Evolutionary conservation across 2,329 filamentous ascomycete species (phyloP), one percentile per base, ranked within the genome.

Genomic region (Cadophora sp.): DNA sequence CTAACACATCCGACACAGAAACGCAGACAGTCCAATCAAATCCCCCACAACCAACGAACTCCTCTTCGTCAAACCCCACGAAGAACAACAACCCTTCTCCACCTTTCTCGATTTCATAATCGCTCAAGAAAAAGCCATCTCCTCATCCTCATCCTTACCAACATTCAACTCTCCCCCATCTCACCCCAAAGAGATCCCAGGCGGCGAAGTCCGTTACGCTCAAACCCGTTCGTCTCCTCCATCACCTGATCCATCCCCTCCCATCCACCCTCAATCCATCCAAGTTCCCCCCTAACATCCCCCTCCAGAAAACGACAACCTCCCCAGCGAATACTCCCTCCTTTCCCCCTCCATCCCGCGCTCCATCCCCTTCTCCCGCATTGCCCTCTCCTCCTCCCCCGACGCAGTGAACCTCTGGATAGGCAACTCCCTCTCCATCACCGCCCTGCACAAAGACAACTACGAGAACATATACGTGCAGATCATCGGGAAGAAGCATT

Each of bases 391-490:
- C 47, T 82, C 84, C 59, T 75, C 80, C 0, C 90, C 92, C 0
- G 92, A 96, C 70, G 92, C 92, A 16, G 85, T 93, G 68, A 96
- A 96, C 76, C 83, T 96, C 48, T 95, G 92, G 92, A 88, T 96
- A 59, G 92, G 92, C 63, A 91, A 92, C 79, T 87, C 87, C 1
- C 82, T 82, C 45, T 91, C 89, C 30, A 83, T 86, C 0, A 94
- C 92, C 0, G 89, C 90, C 0, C 78, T 94, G 63, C 93, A 96
- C 80, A 91, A 91, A 74, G 93, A 96, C 79, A 91, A 91, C 73
- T 95, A 94, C 77, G 92, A 96, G 78, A 96, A 96, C 76, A 84
- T 96, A 0, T 96, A 94, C 77, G 90, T 93, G 1, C 92, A 95
- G 74, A 78, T 95, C 16, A 78, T 88, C 0, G 93, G 92, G 0